These are phyloP conservation scores for Bolboschoenoplectus hybrid DNA, from an alignment of 202 grass and related monocot genomes.

Conservation along the genomic window DNA sequence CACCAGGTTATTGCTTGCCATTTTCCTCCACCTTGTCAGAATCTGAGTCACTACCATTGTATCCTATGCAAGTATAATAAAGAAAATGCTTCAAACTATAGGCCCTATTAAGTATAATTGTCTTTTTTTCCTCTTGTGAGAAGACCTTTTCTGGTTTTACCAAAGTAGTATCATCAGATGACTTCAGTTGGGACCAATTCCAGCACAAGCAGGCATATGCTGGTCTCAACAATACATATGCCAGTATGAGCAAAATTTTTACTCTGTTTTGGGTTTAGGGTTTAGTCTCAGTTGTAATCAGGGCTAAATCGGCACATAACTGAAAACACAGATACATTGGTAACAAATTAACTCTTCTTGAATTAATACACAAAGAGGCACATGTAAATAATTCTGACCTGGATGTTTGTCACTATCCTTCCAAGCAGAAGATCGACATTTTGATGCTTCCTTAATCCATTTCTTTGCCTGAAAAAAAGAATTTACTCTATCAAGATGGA, in stretches of 20 bases:
- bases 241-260: constrained; percentile 11
- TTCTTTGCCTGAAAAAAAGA: constrained; percentile 51
- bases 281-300: neutral
- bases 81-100: constrained; percentile 21
- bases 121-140: neutral
- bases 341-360: neutral
- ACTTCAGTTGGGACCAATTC: neutral
- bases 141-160: neutral
- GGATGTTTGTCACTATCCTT: constrained; percentile 62
- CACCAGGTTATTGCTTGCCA: constrained; percentile 44
- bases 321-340: neutral
- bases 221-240: neutral
- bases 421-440: constrained; percentile 53
- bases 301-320: neutral
- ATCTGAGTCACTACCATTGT: constrained; percentile 91
- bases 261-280: neutral
- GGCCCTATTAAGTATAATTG: neutral
- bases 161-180: constrained; percentile 11
- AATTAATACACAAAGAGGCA: constrained; percentile 12
- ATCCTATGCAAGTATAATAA: constrained; percentile 50
- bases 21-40: constrained; percentile 60
- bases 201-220: neutral
- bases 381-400: constrained; percentile 46
- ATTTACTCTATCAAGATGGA: neutral
- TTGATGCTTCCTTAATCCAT: constrained; percentile 79